These are phyloP conservation scores for Neofusicoccum sp. DNA, from an alignment of 2,329 filamentous ascomycete genomes.

Conservation along the genomic window DNA sequence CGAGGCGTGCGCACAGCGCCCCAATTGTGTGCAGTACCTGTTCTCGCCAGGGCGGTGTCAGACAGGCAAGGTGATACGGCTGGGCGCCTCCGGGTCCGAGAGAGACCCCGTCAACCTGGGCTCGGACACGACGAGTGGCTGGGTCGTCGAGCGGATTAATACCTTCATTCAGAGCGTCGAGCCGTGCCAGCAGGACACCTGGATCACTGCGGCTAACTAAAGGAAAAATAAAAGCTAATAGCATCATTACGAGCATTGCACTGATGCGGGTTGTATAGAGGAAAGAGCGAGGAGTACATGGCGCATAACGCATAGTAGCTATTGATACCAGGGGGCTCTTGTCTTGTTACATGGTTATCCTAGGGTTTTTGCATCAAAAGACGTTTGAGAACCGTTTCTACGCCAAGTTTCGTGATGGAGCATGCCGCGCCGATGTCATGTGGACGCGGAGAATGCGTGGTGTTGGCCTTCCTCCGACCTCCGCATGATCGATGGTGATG, in stretches of 20 bases:
- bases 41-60: constrained; percentile 35
- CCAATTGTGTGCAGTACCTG: constrained; percentile 36
- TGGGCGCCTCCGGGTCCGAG: constrained; percentile 32
- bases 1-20: constrained; percentile 32
- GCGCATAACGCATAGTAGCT: constrained; percentile 11
- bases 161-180: constrained; percentile 32
- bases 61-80: constrained; percentile 29
- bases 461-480: neutral
- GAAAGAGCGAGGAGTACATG: constrained; percentile 7
- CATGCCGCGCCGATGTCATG: neutral
- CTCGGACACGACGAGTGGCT: constrained; percentile 29
- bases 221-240: neutral
- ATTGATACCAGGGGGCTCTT: constrained; percentile 9
- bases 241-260: constrained; percentile 3
- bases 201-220: neutral
- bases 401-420: neutral
- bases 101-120: constrained; percentile 18
- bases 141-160: constrained; percentile 38
- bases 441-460: neutral
- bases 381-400: constrained; percentile 8
- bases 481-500: neutral
- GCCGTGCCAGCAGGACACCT: constrained; percentile 7
- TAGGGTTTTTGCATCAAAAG: constrained; percentile 5
- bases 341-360: neutral
- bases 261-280: constrained; percentile 6